Base-by-base conservation (phyloP, 805 yeast genomes). In the Monosporozyma servazzii region DNA sequence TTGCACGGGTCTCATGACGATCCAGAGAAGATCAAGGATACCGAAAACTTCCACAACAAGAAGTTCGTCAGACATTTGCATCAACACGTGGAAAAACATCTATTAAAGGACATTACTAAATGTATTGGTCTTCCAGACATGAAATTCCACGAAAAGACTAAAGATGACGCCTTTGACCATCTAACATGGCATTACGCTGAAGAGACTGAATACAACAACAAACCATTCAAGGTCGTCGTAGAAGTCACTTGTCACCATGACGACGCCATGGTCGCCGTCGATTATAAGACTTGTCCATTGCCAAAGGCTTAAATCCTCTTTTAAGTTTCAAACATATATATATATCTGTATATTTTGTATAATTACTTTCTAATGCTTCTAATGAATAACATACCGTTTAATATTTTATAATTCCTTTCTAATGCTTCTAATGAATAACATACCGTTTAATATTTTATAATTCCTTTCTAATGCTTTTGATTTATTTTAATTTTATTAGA, bases 41-140 rank as follows among this genome's bases (percentile, higher is more conserved):
- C 86, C 45, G 81, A 79, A 74, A 85, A 84, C 67, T 81, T 84
- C 51, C 80, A 84, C 64, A 80, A 82, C 54, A 79, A 80, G 61
- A 84, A 84, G 68, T 85, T 83, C 62, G 81, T 79, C 53, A 75
- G 93, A 65, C 84, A 84, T 65, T 74, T 85, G 66, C 86, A 82
- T 60, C 93, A 85, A 67, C 93, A 85, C 60, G 74, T 85, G 51
- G 79, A 81, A 61, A 82, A 82, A 60, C 91, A 85, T 66, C 70
- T 85, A 61, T 72, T 85, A 64, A 75, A 77, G 55, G 91, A 84
- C 57, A 80, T 85, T 69, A 76, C 75, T 55, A 75, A 73, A 52
- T 79, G 80, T 65, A 71, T 82, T 18, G 86, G 86, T 49, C 65
- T 74, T 51, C 68, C 67, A 4, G 71, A 72, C 45, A 69, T 79